Evolutionary conservation across 257 asterid genomes (phyloP).

Genomic region (Nicotiana obtusifolia): DNA sequence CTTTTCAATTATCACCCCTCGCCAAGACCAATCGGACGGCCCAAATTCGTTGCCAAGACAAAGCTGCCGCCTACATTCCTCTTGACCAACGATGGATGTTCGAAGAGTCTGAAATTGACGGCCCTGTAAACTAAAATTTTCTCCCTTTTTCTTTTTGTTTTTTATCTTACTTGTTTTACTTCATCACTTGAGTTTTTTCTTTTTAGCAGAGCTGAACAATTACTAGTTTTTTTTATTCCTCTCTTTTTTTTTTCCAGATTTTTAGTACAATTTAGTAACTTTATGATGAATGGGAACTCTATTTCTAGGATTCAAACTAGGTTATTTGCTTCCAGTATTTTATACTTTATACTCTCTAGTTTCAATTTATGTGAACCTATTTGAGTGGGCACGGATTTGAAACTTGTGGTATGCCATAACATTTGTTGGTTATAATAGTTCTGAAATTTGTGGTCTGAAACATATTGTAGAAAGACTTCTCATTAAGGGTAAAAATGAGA

Average conservation of each 20-base stretch:
- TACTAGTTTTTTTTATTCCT: no score
- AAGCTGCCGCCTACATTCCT: slow-evolving; percentile 37
- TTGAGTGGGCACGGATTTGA: no score
- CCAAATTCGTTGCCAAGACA: slow-evolving; percentile 53
- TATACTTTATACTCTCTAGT: not conserved
- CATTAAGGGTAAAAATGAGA: no score
- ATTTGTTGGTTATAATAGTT: no score
- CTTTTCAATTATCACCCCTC: slow-evolving; percentile 1
- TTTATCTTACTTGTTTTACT: not conserved
- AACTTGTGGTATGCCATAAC: no score
- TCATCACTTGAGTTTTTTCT: not conserved
- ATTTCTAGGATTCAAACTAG: not conserved
- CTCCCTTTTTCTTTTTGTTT: not conserved
- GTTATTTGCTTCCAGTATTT: not conserved
- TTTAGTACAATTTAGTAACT: not conserved
- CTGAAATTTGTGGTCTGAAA: no score
- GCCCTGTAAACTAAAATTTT: slow-evolving; percentile 42
- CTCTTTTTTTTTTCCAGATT: not conserved
- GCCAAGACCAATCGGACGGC: slow-evolving; percentile 14
- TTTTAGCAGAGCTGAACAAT: not conserved
- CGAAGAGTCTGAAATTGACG: slow-evolving; percentile 50
- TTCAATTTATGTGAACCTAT: no score
- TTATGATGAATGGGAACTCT: not conserved
- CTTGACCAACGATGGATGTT: slow-evolving; percentile 85
- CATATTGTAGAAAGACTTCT: no score